Evolutionary conservation across 2,329 filamentous ascomycete genomes (phyloP).

Genomic region (Didymella exigua): DNA sequence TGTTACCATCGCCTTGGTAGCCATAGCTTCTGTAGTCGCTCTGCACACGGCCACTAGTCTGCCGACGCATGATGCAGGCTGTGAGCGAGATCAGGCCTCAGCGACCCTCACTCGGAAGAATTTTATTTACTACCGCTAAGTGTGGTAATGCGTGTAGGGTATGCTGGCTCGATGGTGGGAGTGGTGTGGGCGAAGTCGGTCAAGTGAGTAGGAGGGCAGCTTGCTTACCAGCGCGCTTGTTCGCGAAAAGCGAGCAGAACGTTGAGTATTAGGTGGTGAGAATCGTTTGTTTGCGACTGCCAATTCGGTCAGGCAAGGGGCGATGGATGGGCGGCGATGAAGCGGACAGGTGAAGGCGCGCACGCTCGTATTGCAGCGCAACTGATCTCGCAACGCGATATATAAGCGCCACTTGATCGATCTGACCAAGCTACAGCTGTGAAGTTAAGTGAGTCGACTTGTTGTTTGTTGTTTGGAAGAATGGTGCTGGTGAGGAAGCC

Average conservation of each 20-base stretch:
- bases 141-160: neutral
- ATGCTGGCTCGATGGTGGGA: neutral
- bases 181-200: slow-evolving; percentile 5
- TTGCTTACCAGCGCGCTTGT: slow-evolving; percentile 11
- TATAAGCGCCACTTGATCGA: no score
- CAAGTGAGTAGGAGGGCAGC: neutral
- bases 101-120: neutral
- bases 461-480: neutral
- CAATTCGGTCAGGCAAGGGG: slow-evolving; percentile 7
- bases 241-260: neutral
- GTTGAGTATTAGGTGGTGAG: neutral
- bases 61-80: slow-evolving; percentile 18
- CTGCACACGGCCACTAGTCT: slow-evolving; percentile 2
- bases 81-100: neutral
- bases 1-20: slow-evolving; percentile 9
- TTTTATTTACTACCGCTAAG: neutral
- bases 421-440: neutral
- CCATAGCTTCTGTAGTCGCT: slow-evolving; percentile 6
- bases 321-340: slow-evolving; percentile 8
- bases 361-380: neutral
- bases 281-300: slow-evolving; percentile 15
- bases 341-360: neutral
- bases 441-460: neutral
- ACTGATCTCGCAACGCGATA: neutral
- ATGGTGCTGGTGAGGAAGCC: neutral